Conservation (phyloP, 2,329 filamentous ascomycete genomes). For the Cytospora piceicola region DNA sequence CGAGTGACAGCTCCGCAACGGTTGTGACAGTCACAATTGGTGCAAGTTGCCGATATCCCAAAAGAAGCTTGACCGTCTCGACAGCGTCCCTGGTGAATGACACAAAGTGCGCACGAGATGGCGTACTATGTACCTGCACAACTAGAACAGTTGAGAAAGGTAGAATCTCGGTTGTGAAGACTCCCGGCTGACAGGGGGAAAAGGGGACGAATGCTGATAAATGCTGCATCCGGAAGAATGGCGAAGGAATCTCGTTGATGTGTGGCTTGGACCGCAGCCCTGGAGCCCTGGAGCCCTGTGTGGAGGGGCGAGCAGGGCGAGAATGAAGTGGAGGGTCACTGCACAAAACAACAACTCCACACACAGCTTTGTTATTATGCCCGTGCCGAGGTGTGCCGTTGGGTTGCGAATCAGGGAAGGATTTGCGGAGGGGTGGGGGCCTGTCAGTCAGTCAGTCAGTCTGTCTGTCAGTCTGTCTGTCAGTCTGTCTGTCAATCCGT, state of each 20-base stretch:
- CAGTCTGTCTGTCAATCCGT: not conserved
- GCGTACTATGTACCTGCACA: not conserved
- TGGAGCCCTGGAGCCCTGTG: not conserved
- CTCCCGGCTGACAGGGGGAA: not conserved
- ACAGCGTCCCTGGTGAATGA: not conserved
- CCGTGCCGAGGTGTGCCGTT: constrained; percentile 23
- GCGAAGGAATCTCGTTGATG: constrained; percentile 4
- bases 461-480: too few relatives aligned
- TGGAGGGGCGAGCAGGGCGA: not conserved
- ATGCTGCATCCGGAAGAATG: not conserved
- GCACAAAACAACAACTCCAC: constrained; percentile 15
- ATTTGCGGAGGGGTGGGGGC: constrained; percentile 14
- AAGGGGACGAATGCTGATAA: constrained; percentile 1
- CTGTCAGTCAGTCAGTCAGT: constrained; percentile 8
- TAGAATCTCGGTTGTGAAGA: not conserved
- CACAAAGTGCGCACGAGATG: not conserved
- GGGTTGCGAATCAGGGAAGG: constrained; percentile 17
- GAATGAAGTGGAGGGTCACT: constrained; percentile 2
- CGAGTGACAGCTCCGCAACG: not conserved
- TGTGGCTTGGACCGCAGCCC: constrained; percentile 5
- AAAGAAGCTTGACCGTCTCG: not conserved
- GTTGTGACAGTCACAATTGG: not conserved
- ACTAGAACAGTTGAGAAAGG: not conserved
- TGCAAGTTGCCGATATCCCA: not conserved
- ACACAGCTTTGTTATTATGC: constrained; percentile 16